Conservation (phyloP, 495 filamentous ascomycete genomes). For the Lepidopterella palustris region DNA sequence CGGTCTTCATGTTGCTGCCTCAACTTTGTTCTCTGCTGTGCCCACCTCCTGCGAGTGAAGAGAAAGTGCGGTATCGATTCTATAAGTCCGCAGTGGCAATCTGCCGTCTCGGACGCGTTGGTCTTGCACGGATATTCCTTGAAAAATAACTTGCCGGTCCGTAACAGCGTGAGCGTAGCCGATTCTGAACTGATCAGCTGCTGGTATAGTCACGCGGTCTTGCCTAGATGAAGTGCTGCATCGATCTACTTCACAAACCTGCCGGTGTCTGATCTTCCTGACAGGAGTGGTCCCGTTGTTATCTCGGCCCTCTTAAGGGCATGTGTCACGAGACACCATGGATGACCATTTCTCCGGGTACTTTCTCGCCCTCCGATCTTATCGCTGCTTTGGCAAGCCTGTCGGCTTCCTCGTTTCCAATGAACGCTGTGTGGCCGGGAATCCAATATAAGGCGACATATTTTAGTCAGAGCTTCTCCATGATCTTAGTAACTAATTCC, state of each 20-base stretch:
- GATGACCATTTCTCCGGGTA: too few relatives aligned
- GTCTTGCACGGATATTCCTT: conserved; percentile 14
- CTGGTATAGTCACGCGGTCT: conserved; percentile 3
- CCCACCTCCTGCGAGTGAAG: conserved; percentile 11
- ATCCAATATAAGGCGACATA: background rate
- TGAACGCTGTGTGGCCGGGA: background rate
- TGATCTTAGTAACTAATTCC: background rate
- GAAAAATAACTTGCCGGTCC: conserved; percentile 9
- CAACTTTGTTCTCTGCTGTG: background rate
- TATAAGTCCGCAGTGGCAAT: conserved; percentile 9
- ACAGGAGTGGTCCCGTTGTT: too few relatives aligned
- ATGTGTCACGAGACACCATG: too few relatives aligned
- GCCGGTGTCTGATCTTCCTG: background rate
- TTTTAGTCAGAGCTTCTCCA: background rate
- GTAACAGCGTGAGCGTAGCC: too few relatives aligned
- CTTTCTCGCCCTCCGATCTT: background rate
- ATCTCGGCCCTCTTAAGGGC: too few relatives aligned
- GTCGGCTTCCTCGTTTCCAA: background rate
- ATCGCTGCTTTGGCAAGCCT: background rate
- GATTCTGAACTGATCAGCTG: conserved; percentile 4
- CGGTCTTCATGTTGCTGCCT: conserved; percentile 10
- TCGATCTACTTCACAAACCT: conserved; percentile 6
- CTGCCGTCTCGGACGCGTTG: conserved; percentile 10
- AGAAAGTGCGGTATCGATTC: conserved; percentile 19
- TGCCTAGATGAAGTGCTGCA: conserved; percentile 5